Base-by-base conservation (phyloP, 768 basidiomycete genomes). In the Boletus pseudopeckii region DNA sequence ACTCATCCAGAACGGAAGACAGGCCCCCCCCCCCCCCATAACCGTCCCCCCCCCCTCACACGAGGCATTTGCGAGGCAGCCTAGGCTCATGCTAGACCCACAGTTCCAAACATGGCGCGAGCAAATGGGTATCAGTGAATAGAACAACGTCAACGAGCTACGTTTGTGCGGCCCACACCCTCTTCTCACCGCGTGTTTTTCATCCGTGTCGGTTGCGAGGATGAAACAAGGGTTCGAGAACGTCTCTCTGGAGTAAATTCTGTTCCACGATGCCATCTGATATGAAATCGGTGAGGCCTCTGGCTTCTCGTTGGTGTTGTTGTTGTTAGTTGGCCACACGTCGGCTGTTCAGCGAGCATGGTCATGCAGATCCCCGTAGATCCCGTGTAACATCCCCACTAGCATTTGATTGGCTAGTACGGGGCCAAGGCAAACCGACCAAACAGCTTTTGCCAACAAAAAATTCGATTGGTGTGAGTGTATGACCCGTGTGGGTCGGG, bases 31-130 rank as follows among this genome's bases (percentile, higher is more conserved):
- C 28, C 17, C 20, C 9, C 48, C 40, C 52, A 44, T 48, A 41
- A 47, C 18, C 36, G 28, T 13, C 22, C 13, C 22, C 40, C 22
- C 30, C 10, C 30, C 10, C 30, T 3, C 43, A 48, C 64, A 65
- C 54, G 64, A 56, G 64, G 64, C 22, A 5, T 28, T 66, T 66
- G 58, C 36, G 58, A 64, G 55, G 62, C 49, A 47, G 65, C 15
- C 56, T 53, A 54, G 52, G 39, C 55, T 45, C 39, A 1, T 41
- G 28, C 18, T 17, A 18, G 57, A 51, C 36, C 41, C 38, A 42
- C 36, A 32, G 20, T 11, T 47, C 14, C 33, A 51, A 28, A 43
- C 26, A 52, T 20, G 41, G 33, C 42, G 48, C 20, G 36, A 24
- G 38, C 22, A 18, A 49, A 45, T 26, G 13, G 37, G 47, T 10